Evolutionary conservation across 116 monocot species (phyloP).

Genomic region (Dioscorea cayenensis): DNA sequence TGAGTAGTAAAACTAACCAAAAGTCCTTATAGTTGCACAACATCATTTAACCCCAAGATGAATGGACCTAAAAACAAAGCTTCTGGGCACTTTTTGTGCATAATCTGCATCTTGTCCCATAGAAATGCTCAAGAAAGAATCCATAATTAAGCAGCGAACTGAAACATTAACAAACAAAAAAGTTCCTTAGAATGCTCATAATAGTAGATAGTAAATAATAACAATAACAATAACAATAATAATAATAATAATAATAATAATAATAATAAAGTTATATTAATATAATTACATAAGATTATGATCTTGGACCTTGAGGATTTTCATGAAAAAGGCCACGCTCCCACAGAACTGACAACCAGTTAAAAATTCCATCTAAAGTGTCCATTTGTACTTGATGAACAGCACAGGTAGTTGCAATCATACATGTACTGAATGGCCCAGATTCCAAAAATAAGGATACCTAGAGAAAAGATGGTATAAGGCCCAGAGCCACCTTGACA

Average conservation of each 20-base stretch:
- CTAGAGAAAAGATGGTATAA: conserved; percentile 16
- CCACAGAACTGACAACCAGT: conserved; percentile 80
- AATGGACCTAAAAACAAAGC: conserved; percentile 69
- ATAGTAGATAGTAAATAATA: neutral
- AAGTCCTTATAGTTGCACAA: conserved; percentile 81
- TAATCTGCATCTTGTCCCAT: conserved; percentile 38
- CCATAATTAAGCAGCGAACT: conserved; percentile 86
- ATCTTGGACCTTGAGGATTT: conserved; percentile 65
- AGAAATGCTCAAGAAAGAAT: conserved; percentile 72
- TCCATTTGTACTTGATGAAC: conserved; percentile 51
- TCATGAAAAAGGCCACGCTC: conserved; percentile 90
- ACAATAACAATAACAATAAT: neutral
- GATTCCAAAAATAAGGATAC: conserved; percentile 62
- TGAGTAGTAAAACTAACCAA: conserved; percentile 48
- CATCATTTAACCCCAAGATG: conserved; percentile 67
- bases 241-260: neutral
- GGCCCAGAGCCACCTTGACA: neutral
- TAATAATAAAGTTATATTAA: no score
- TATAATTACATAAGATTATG: neutral
- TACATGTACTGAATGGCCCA: conserved; percentile 7
- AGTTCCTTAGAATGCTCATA: conserved; percentile 5
- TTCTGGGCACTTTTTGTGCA: conserved; percentile 53
- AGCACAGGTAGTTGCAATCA: neutral
- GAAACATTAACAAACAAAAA: conserved; percentile 18
- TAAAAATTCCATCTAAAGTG: conserved; percentile 45